Base-by-base conservation (phyloP, 805 yeast genomes). In the Kazachstania taianensis region DNA sequence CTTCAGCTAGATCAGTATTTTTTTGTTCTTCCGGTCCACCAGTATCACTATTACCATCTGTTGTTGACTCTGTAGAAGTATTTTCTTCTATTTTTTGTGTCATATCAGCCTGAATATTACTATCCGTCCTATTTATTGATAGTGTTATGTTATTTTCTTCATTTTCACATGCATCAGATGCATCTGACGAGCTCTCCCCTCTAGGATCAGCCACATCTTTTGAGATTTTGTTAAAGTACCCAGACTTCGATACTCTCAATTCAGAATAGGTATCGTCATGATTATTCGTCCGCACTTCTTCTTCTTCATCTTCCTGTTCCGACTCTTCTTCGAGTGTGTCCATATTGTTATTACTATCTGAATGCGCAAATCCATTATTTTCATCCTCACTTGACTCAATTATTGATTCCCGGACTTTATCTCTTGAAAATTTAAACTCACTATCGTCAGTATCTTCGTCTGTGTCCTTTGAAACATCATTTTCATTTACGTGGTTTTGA, bases 181-280 rank as follows among this genome's bases (percentile, higher is more conserved):
- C n/a, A n/a, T n/a, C n/a, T n/a, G n/a, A n/a, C n/a, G n/a, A n/a
- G n/a, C n/a, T n/a, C n/a, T n/a, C n/a, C n/a, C n/a, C n/a, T n/a
- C n/a, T n/a, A n/a, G n/a, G n/a, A n/a, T n/a, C n/a, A n/a, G n/a
- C n/a, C n/a, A 30, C 40, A 13, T 41, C 39, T 17, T 38, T 40
- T 20, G 50, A 30, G 46, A 50, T 50, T 19, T 43, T 41, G 23
- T 40, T 40, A 38, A 52, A 53, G 39, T 53, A 53, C 5, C 59
- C 59, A 7, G 48, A 41, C 29, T 43, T 44, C 4, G 56, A 44
- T 2, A 49, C 46, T 32, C 37, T 42, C 32, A 40, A 17, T 36
- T 10, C 32, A 29, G 24, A 20, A 24, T 12, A 8, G 12, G 8
- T 12, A 22, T 22, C 25, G 12, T n/a, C n/a, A n/a, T n/a, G n/a